Conservation (phyloP, 257 asterid genomes). For the Petunia secreta region DNA sequence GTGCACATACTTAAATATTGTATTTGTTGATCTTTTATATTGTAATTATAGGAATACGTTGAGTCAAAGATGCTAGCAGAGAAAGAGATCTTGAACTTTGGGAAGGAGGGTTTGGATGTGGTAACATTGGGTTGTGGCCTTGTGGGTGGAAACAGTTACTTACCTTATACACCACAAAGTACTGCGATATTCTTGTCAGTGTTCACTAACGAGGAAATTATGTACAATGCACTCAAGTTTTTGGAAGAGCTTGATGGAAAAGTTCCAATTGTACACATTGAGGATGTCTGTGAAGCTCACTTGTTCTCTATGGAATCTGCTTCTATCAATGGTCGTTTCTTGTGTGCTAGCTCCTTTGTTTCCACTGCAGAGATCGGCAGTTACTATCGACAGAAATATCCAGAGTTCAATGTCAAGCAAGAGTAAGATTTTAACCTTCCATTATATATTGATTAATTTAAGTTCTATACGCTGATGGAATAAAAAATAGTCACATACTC, state of each 20-base stretch:
- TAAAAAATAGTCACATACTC: too few species aligned
- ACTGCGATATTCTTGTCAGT: constrained; percentile 34
- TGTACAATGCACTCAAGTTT: constrained; percentile 38
- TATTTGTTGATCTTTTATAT: not conserved
- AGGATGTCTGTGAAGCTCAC: constrained; percentile 59
- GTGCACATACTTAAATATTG: not conserved
- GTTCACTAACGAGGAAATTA: constrained; percentile 16
- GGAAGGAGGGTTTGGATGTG: constrained; percentile 49
- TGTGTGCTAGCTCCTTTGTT: constrained; percentile 49
- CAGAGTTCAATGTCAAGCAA: constrained; percentile 32
- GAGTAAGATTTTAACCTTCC: constrained; percentile 34
- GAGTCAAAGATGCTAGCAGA: constrained; percentile 62
- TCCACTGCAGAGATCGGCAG: constrained; percentile 54
- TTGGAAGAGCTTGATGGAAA: constrained; percentile 58
- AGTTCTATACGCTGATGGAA: not conserved
- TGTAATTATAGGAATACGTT: constrained; percentile 43
- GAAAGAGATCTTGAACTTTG: constrained; percentile 49
- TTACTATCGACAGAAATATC: constrained; percentile 33
- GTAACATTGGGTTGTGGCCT: constrained; percentile 60
- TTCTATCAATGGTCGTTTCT: constrained; percentile 48
- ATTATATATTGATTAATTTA: not conserved
- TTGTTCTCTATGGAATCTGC: constrained; percentile 47
- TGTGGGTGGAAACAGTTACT: constrained; percentile 60
- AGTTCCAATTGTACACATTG: constrained; percentile 56
- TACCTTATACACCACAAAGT: constrained; percentile 36